Base-by-base conservation (phyloP, 139 green algal genomes). In the Chlorella sp. region DNA sequence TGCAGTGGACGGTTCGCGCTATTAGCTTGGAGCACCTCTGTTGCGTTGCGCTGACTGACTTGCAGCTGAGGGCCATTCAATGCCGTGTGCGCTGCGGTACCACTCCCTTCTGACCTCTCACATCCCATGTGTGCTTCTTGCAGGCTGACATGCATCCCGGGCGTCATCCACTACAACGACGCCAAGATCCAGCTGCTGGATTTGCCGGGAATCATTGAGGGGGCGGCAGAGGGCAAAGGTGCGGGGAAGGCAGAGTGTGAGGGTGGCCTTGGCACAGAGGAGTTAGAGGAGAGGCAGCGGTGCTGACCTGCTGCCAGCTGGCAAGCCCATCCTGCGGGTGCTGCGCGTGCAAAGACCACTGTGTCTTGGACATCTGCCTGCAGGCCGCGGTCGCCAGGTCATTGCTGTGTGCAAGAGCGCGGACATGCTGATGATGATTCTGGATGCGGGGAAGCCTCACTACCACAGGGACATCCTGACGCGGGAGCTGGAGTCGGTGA, bases 111-210 rank as follows among this genome's bases (percentile, higher is more conserved):
- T 18, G 4, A 28, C 11, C 11, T 71, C 64, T 26, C 4, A 9
- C 19, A 30, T 71, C 64, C 64, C 64, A 11, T 28, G 11, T 57
- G n/a, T 57, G 48, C 48, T 57, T 57, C 64, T 32, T 77, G 75
- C 75, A 81, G 75, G 75, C 75, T 81, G 34, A 81, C 75, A 1
- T 99, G 98, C 95, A 99, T 99, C 83, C 96, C 96, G 30, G 98
- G 93, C 73, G 96, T 99, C 39, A 99, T 99, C 91, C 98, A 99
- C 90, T 99, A 99, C 96, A 99, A 99, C 80, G 97, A 99, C 77
- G 95, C 98, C 77, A 99, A 99, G 92, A 99, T 99, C 71, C 98
- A 99, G 95, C 95, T 99, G 90, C 95, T 99, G 88, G 98, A 99
- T 95, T 89, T 99, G 90, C 98, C 98, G 1, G 98, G 98, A 34